Percentiles rank a stretch among this genome's conserved stretches.
These are phyloP conservation scores for Lentinula lateritia DNA, from an alignment of 768 basidiomycete species.

Conservation along the genomic window DNA sequence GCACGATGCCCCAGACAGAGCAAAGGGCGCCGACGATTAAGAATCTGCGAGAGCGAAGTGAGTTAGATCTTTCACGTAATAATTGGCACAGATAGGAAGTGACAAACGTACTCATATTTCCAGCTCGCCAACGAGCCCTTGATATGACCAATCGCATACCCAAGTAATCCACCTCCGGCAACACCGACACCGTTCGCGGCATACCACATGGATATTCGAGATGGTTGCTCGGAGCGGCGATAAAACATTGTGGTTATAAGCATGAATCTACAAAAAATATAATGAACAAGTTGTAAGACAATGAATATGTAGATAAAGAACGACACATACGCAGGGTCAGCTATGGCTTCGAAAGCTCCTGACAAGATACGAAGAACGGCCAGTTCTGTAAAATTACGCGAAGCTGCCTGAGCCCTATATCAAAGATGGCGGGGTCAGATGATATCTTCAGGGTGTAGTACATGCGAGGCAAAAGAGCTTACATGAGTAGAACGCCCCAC, in stretches of 20 bases:
- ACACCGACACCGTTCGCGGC: constrained; percentile 30
- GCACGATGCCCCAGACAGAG: constrained; percentile 16
- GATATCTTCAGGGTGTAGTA: no score
- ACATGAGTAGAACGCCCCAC: constrained; percentile 29
- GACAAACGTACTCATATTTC: constrained; percentile 22
- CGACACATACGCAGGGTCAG: constrained; percentile 22
- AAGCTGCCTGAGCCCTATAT: constrained; percentile 23
- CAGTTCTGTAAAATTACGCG: constrained; percentile 23
- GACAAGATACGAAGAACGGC: constrained; percentile 24
- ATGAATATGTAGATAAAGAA: neutral
- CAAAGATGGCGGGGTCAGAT: neutral
- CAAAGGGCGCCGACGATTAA: constrained; percentile 23
- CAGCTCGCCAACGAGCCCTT: constrained; percentile 22
- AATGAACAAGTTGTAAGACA: neutral
- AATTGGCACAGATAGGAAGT: neutral
- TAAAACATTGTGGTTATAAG: constrained; percentile 28
- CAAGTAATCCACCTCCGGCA: constrained; percentile 27
- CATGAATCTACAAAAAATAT: constrained; percentile 13
- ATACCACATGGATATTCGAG: constrained; percentile 28
- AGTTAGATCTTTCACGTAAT: neutral
- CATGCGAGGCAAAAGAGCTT: neutral
- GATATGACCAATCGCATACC: constrained; percentile 12
- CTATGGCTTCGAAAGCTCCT: constrained; percentile 30
- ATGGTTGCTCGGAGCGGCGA: constrained; percentile 27
- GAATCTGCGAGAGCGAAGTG: neutral